Conservation (phyloP, 1,284 basidiomycete genomes). For the Ganoderma multipileum region DNA sequence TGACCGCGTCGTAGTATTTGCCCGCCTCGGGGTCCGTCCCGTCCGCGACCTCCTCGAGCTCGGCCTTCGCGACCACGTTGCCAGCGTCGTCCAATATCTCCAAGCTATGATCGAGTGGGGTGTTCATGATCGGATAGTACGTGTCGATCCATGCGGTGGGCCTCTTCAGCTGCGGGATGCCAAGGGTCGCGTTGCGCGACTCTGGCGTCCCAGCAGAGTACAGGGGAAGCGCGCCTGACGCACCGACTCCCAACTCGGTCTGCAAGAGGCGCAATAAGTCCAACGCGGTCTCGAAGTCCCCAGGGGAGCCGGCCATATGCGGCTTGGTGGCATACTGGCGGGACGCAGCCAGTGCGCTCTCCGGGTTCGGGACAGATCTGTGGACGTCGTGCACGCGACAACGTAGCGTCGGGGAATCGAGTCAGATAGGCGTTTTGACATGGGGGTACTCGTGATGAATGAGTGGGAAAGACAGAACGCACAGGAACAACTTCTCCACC, state of each 20-base stretch:
- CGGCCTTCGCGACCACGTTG: conserved; percentile 65
- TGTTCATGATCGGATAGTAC: conserved; percentile 88
- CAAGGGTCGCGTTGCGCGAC: conserved; percentile 71
- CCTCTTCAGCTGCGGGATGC: conserved; percentile 50
- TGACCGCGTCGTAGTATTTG: conserved; percentile 61
- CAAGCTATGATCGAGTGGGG: conserved; percentile 67
- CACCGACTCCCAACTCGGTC: conserved; percentile 59
- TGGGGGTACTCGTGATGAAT: background rate
- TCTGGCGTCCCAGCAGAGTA: conserved; percentile 69
- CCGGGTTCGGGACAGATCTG: conserved; percentile 62
- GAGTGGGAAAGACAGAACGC: conserved; percentile 9
- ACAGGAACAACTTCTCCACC: conserved; percentile 34
- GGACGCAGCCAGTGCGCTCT: conserved; percentile 63
- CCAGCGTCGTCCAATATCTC: conserved; percentile 67
- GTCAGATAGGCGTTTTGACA: background rate
- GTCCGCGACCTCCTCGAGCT: conserved; percentile 73
- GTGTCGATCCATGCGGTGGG: conserved; percentile 82
- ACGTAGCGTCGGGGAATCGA: background rate
- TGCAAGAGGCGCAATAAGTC: conserved; percentile 70
- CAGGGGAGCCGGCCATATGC: conserved; percentile 73
- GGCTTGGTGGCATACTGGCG: conserved; percentile 69
- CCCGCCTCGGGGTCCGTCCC: conserved; percentile 67
- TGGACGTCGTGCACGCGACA: conserved; percentile 27
- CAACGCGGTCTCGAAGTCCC: conserved; percentile 72
- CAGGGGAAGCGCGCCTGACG: conserved; percentile 55